Conservation (phyloP, 1,284 basidiomycete genomes). For the Cryptococcus wingfieldii region DNA sequence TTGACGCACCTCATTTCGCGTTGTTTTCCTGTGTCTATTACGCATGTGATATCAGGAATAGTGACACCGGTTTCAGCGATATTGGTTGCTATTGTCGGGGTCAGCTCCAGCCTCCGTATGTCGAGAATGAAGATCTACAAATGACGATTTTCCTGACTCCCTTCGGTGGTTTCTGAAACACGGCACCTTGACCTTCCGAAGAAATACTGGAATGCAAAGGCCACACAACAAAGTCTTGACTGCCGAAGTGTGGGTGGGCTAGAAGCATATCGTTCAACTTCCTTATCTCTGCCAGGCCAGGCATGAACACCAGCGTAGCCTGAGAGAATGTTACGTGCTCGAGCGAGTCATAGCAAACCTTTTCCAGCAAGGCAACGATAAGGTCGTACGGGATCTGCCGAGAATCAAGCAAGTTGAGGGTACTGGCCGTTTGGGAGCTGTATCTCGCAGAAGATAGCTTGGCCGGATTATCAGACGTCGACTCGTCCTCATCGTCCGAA, state of each 20-base stretch:
- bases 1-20: slow-evolving; percentile 71
- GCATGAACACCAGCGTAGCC: slow-evolving; percentile 90
- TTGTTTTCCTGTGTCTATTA: slow-evolving; percentile 94
- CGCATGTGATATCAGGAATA: slow-evolving; percentile 96
- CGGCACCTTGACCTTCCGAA: slow-evolving; percentile 81
- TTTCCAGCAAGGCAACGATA: slow-evolving; percentile 78
- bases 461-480: slow-evolving; percentile 28
- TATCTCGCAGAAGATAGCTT: slow-evolving; percentile 51
- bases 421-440: slow-evolving; percentile 67
- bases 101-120: not conserved
- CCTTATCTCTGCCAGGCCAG: slow-evolving; percentile 86
- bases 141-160: slow-evolving; percentile 86
- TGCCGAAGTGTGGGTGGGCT: slow-evolving; percentile 72
- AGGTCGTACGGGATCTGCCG: slow-evolving; percentile 85
- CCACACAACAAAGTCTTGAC: slow-evolving; percentile 68
- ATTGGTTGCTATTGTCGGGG: slow-evolving; percentile 56
- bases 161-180: slow-evolving; percentile 77
- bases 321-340: slow-evolving; percentile 57
- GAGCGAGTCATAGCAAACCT: slow-evolving; percentile 70
- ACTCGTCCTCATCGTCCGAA: slow-evolving; percentile 53
- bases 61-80: slow-evolving; percentile 84
- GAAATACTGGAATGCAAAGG: slow-evolving; percentile 92
- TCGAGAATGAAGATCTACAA: slow-evolving; percentile 52
- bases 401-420: slow-evolving; percentile 84
- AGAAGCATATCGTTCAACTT: slow-evolving; percentile 75